Base-by-base conservation (phyloP, 768 basidiomycete species). In the Mycena crocata region DNA sequence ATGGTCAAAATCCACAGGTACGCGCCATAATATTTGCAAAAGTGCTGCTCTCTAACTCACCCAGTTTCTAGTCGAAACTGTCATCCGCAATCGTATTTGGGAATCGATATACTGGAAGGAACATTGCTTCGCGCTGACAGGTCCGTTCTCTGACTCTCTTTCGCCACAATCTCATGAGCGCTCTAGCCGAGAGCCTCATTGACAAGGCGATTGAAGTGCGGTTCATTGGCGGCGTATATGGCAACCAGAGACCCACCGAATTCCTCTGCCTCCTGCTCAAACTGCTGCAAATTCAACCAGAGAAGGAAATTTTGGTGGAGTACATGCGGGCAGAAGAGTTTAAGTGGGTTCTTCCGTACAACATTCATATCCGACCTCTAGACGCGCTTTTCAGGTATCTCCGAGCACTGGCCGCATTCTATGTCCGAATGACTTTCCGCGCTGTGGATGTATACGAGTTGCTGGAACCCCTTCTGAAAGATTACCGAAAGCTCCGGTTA, bases 101-200 rank as follows among this genome's bases (percentile, higher is more conserved):
- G 97, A 99, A 78, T 92, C 93, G 0, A 78, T 85, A 9, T 99
- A 89, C 79, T 99, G 97, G 97, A 99, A 99, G 82, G 97, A 99
- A 76, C 95, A 98, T 71, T 99, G 97, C 76, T 99, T 99, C 76
- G 97, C 97, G 24, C 83, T 99, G 50, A 98, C 95, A 66, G 95
- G 95, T 93, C 54, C 55, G 85, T 78, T 17, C 21, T 40, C 5
- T 63, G 15, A 39, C 46, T 50, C 42, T 17, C 24, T 24, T n/a
- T 31, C 35, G 30, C 30, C 50, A 32, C 61, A 19, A 40, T 67
- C 30, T 61, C 39, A 35, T 50, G 39, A 35, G 9, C 15, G 44
- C 64, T 64, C 26, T 70, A 96, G 96, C 98, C 26, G 98, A 96
- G 75, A 91, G 87, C 32, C 82, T 99, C 51, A 99, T 99, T 70